Evolutionary conservation across 805 yeast species (phyloP), one percentile per base, ranked within the genome.

Genomic region (Zygotorulaspora sp.): DNA sequence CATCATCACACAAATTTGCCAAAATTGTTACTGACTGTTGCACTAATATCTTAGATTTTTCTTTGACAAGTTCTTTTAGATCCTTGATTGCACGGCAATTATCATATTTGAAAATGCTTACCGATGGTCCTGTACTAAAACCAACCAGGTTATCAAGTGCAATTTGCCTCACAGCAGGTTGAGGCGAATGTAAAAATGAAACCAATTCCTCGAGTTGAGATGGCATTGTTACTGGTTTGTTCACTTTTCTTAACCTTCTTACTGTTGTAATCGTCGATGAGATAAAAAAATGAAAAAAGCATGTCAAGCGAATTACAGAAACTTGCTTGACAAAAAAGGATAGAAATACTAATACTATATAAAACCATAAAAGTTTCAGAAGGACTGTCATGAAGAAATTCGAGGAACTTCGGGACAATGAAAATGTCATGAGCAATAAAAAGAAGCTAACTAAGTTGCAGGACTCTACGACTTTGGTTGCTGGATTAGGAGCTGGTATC

Each of bases 81-180:
- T 88, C 94, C 34, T 70, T 69, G 42, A 88, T 73, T 4, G 96
- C 83, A 43, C 74, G 73, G 54, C 70, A 79, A 51, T 83, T 74
- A 55, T 86, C 79, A 53, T 78, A 74, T 44, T 75, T 72, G 66
- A 90, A 90, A 20, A 86, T 68, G 24, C 68, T 65, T 35, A 75
- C 77, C 23, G 79, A 75, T 2, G 80, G 70, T 6, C 90, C 90
- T 31, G 79, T 76, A 7, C 95, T 81, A 58, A 72, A 85, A 2
- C 89, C 94, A 9, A 86, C 87, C 38, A 88, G 61, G 57, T 87
- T 80, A 52, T 84, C 92, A 32, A 89, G 67, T 0, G 97, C 97
- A 40, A 88, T 80, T 50, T 81, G 86, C 42, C 82, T 77, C 21
- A 87, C 84, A 8, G 82, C 81, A 2, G 83, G 80, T 55, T 83